Evolutionary conservation across 108 stramenopile genomes (phyloP).

Genomic region (Cyclotella choctawhatcheeana): DNA sequence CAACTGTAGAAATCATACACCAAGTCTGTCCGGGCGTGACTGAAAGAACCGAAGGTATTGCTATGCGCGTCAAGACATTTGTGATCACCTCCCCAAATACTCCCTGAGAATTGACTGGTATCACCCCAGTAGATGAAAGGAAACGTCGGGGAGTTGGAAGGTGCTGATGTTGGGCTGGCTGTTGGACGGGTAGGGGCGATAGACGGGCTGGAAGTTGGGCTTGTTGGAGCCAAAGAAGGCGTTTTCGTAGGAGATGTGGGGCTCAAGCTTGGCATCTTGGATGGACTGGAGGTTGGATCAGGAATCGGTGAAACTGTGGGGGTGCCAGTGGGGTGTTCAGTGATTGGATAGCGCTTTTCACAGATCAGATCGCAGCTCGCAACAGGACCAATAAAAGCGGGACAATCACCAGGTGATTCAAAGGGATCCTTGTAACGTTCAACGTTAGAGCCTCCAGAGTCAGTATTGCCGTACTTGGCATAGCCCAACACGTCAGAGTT

Average conservation of each 20-base stretch:
- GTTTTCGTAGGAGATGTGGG: background rate
- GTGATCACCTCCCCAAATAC: background rate
- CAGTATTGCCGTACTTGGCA: background rate
- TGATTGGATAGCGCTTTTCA: background rate
- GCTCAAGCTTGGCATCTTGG: background rate
- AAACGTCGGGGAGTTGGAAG: background rate
- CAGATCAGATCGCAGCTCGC: background rate
- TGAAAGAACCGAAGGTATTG: background rate
- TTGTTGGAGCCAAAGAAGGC: background rate
- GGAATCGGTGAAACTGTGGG: background rate
- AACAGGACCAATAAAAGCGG: background rate
- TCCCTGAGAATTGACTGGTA: background rate
- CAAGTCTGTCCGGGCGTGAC: background rate
- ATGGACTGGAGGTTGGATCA: background rate
- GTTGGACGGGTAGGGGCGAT: too few species aligned
- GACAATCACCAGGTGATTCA: background rate
- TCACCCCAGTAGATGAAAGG: background rate
- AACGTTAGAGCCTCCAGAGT: background rate
- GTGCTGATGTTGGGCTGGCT: background rate
- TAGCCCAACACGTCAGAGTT: too few species aligned
- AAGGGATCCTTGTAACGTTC: background rate
- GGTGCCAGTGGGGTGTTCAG: background rate
- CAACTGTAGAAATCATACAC: background rate
- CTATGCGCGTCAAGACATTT: background rate
- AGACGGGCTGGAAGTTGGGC: background rate